A percentile compares a stretch with the other conserved stretches of the same genome.
These are phyloP conservation scores for Talaromyces pinophilus DNA, from an alignment of 2,329 filamentous ascomycete genomes.

Conservation along the genomic window DNA sequence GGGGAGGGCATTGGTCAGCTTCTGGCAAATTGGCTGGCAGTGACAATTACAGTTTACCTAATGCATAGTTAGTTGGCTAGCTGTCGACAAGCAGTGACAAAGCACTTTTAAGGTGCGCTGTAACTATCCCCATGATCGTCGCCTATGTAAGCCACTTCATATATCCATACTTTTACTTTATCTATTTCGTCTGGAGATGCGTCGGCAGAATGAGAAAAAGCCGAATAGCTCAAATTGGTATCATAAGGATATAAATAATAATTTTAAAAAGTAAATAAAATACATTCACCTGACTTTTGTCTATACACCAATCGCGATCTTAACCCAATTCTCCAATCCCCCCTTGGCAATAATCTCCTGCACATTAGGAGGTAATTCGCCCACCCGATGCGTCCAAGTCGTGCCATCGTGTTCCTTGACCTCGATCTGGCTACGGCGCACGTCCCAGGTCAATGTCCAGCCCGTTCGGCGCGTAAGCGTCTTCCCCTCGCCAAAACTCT, in stretches of 20 bases:
- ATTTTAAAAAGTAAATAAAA: neutral
- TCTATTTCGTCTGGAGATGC: no score
- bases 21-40: neutral
- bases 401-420: constrained; percentile 68
- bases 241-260: neutral
- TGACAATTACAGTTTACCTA: neutral
- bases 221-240: constrained; percentile 10
- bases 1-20: neutral
- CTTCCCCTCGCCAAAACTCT: constrained; percentile 49
- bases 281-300: neutral
- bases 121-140: constrained; percentile 6
- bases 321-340: constrained; percentile 81
- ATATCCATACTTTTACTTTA: neutral
- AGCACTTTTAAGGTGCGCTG: neutral
- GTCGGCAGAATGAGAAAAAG: neutral
- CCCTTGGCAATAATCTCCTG: constrained; percentile 80
- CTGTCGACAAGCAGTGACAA: neutral
- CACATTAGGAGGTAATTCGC: constrained; percentile 79
- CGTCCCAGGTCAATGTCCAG: constrained; percentile 83
- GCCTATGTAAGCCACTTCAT: constrained; percentile 3
- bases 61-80: neutral
- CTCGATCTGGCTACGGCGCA: constrained; percentile 67
- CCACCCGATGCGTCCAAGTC: constrained; percentile 77
- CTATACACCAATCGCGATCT: constrained; percentile 59
- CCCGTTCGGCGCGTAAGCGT: constrained; percentile 71